Evolutionary conservation across 139 green algal genomes (phyloP).

Genomic region (Trebouxia sp.): DNA sequence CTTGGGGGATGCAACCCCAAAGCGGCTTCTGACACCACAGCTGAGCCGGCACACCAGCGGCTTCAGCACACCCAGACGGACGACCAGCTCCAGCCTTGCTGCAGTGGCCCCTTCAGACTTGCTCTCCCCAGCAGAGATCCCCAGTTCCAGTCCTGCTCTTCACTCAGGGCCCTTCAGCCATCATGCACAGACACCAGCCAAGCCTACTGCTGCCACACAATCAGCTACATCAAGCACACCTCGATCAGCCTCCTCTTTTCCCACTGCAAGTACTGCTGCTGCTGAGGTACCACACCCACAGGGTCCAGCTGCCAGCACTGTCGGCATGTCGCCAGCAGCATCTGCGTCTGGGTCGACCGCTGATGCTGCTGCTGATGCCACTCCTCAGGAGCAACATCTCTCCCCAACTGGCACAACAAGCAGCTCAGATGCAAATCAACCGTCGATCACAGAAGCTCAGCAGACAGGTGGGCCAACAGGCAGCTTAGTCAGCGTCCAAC

Average conservation of each 20-base stretch:
- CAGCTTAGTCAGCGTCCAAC: constrained; percentile 9
- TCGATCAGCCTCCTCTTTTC: no score
- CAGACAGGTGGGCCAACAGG: not conserved
- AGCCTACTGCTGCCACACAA: no score
- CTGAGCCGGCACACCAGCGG: constrained; percentile 8
- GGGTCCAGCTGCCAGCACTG: no score
- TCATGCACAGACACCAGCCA: no score
- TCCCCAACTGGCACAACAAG: not conserved
- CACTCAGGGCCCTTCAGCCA: no score
- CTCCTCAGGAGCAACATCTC: not conserved
- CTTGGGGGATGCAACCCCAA: constrained; percentile 38
- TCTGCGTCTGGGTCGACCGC: no score
- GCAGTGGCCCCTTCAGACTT: not conserved
- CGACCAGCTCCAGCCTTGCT: not conserved
- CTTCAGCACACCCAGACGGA: constrained; percentile 3
- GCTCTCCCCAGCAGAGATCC: constrained; percentile 1
- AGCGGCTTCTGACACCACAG: constrained; percentile 19
- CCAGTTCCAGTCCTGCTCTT: not conserved
- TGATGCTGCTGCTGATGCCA: no score
- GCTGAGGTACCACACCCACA: no score
- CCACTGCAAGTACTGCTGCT: no score
- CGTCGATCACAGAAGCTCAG: not conserved
- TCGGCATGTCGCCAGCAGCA: no score
- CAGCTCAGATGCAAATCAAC: not conserved
- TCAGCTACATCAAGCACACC: not conserved